A percentile compares a stretch with the other conserved stretches of the same genome.
Evolutionary conservation across 192 early-diverging fungal genomes (phyloP).

Genomic region (Anaeromyces robustus): DNA sequence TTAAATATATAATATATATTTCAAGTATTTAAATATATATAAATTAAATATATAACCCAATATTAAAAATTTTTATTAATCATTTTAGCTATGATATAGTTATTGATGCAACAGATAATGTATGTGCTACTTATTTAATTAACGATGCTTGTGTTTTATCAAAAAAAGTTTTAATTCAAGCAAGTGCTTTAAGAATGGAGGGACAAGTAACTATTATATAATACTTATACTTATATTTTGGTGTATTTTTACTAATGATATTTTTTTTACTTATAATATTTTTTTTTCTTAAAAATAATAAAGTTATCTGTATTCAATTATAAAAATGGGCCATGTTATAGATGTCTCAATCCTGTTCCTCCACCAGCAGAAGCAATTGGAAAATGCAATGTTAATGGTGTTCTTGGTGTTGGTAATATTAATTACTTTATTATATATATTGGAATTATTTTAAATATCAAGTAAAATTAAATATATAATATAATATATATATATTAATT

Average conservation of each 20-base stretch:
- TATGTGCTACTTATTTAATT: slow-evolving; percentile 82
- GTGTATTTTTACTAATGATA: no score
- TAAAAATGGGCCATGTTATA: slow-evolving; percentile 80
- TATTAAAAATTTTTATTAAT: no score
- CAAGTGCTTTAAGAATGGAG: slow-evolving; percentile 76
- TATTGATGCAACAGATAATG: slow-evolving; percentile 87
- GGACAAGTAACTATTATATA: slow-evolving; percentile 40
- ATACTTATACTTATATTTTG: no score
- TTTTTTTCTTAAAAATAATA: no score
- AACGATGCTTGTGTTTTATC: slow-evolving; percentile 84
- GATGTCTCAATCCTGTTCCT: slow-evolving; percentile 85
- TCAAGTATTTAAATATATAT: no score
- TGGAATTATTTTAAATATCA: no score
- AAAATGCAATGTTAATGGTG: slow-evolving; percentile 83
- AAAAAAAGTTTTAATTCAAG: slow-evolving; percentile 70
- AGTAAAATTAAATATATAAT: no score
- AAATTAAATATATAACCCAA: no score
- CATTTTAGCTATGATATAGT: slow-evolving; percentile 66
- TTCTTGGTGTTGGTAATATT: slow-evolving; percentile 71
- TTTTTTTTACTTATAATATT: no score
- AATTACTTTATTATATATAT: no score
- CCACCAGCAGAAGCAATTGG: slow-evolving; percentile 76
- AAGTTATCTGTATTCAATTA: slow-evolving; percentile 86
- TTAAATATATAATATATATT: no score
- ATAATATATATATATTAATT: no score